These are phyloP conservation scores for Cryphonectria nitschkei DNA, from an alignment of 2,329 filamentous ascomycete genomes.

Conservation along the genomic window DNA sequence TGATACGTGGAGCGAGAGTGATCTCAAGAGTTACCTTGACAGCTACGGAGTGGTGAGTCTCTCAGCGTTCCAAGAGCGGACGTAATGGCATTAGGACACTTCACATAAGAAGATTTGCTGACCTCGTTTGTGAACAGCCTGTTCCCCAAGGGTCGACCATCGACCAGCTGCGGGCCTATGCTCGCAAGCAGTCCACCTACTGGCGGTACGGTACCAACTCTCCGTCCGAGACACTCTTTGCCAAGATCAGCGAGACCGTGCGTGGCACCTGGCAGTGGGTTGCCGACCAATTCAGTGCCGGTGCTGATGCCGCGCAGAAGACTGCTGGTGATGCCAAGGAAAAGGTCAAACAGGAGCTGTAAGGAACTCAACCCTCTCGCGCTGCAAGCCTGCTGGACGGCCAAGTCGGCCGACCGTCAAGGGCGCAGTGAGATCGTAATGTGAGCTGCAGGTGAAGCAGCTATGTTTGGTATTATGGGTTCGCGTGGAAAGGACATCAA, in stretches of 20 bases:
- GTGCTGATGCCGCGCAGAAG: conserved; percentile 52
- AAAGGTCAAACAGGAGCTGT: conserved; percentile 54
- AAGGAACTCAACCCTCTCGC: conserved; percentile 32
- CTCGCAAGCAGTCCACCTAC: conserved; percentile 73
- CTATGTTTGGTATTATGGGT: conserved; percentile 12
- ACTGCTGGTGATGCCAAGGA: conserved; percentile 47
- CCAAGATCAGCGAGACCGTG: conserved; percentile 60
- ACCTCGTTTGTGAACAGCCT: conserved; percentile 37
- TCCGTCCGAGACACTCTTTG: conserved; percentile 67
- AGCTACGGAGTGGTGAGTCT: conserved; percentile 69
- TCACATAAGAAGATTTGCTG: conserved; percentile 22
- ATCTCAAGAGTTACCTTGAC: conserved; percentile 80
- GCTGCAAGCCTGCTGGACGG: not conserved
- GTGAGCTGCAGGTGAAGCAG: not conserved
- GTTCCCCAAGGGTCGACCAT: conserved; percentile 69
- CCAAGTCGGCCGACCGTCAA: not conserved
- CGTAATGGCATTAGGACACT: not conserved
- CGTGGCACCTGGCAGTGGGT: conserved; percentile 57
- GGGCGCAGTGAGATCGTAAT: not conserved
- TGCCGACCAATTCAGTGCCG: conserved; percentile 51
- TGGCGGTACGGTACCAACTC: conserved; percentile 75
- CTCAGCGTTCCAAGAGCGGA: not conserved
- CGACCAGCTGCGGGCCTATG: conserved; percentile 72
- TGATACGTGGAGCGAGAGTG: conserved; percentile 72
- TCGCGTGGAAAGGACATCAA: not conserved